A percentile compares a stretch with the other conserved stretches of the same genome.
Evolutionary conservation across 164 flowering plant species (phyloP).

Genomic region (Sedum album): DNA sequence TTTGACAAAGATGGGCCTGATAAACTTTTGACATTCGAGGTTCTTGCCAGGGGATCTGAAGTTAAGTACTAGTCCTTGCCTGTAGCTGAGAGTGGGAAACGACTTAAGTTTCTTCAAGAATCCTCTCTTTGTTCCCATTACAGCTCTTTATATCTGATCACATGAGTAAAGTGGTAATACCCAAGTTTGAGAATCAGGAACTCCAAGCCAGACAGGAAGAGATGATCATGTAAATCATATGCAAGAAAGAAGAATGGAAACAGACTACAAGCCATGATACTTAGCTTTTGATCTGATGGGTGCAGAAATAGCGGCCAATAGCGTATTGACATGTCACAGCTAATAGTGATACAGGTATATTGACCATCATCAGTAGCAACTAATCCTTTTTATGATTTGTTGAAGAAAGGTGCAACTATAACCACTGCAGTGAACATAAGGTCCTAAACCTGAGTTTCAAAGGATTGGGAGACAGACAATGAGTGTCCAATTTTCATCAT

Average conservation of each 20-base stretch:
- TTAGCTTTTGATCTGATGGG: constrained; percentile 1
- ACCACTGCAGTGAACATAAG: constrained; percentile 4
- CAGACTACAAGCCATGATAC: too few relatives aligned
- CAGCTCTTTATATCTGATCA: not conserved
- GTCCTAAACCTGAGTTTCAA: too few relatives aligned
- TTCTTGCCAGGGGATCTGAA: not conserved
- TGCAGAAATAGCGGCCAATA: not conserved
- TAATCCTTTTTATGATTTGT: not conserved
- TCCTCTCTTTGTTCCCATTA: not conserved
- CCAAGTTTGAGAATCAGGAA: not conserved
- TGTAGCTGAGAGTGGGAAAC: not conserved
- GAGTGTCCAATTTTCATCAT: not conserved
- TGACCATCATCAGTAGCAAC: not conserved
- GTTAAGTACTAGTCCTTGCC: not conserved
- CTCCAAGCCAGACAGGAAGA: not conserved
- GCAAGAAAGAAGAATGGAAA: not conserved
- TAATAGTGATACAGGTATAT: not conserved
- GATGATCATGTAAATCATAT: not conserved
- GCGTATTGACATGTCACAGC: not conserved
- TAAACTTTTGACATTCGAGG: not conserved
- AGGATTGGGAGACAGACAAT: not conserved
- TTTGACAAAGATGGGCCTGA: not conserved
- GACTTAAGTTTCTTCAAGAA: not conserved
- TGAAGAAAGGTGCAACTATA: not conserved
- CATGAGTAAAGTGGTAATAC: not conserved